Percentiles rank a stretch among this genome's conserved stretches.
Evolutionary conservation across 176 grass and related monocot species (phyloP).

Genomic region (Eragrostis nindensis): DNA sequence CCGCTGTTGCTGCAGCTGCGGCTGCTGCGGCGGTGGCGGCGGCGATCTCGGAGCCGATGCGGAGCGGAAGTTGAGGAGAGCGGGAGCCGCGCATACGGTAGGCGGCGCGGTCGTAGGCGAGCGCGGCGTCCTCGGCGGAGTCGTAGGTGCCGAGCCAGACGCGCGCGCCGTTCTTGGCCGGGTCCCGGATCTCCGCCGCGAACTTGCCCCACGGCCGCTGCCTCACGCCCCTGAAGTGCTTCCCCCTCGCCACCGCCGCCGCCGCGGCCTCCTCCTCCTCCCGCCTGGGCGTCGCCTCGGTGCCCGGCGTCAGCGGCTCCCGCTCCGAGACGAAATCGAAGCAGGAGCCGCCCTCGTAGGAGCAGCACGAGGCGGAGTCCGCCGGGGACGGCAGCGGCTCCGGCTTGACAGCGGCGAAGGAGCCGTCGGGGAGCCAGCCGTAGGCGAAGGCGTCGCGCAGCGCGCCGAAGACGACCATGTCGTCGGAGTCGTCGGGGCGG

Average conservation of each 20-base stretch:
- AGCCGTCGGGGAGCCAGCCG: conserved; percentile 74
- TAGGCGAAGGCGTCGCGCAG: conserved; percentile 73
- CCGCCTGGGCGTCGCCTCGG: not conserved
- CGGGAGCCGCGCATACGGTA: conserved; percentile 98
- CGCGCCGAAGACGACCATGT: conserved; percentile 84
- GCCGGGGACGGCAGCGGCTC: conserved; percentile 45
- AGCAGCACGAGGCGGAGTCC: not conserved
- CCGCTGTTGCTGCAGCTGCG: not conserved
- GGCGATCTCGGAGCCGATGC: conserved; percentile 65
- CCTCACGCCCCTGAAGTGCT: conserved; percentile 84
- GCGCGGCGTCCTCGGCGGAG: conserved; percentile 84
- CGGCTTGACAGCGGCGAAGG: conserved; percentile 50
- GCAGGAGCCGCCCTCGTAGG: not conserved
- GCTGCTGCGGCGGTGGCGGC: not conserved
- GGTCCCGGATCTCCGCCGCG: conserved; percentile 97
- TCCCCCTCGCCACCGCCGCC: conserved; percentile 43
- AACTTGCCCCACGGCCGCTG: conserved; percentile 98
- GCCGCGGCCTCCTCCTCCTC: conserved; percentile 15
- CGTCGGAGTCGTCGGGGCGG: conserved; percentile 77
- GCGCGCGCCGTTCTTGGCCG: conserved; percentile 90
- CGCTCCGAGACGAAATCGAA: not conserved
- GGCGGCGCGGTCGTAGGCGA: conserved; percentile 89
- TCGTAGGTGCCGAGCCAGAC: conserved; percentile 97
- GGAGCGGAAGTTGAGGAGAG: conserved; percentile 92
- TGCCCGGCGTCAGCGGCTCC: conserved; percentile 13